Percentiles rank a stretch among this genome's conserved stretches.
These are phyloP conservation scores for Coemansia sp. DNA, from an alignment of 192 early-diverging fungal genomes.

Conservation along the genomic window DNA sequence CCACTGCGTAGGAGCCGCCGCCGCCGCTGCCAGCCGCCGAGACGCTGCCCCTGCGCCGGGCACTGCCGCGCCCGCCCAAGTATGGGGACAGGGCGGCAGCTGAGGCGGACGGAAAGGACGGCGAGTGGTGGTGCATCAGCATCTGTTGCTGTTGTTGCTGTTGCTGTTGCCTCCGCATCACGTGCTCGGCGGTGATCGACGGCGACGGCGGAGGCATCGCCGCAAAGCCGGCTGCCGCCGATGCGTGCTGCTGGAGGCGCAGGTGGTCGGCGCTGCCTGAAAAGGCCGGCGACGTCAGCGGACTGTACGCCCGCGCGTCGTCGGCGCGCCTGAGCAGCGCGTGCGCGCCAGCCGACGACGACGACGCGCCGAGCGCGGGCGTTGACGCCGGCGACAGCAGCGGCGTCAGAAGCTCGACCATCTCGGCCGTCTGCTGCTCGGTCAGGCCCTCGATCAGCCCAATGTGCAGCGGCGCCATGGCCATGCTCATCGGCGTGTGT, in stretches of 20 bases:
- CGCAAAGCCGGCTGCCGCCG: constrained; percentile 6
- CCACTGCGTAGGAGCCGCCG: not conserved
- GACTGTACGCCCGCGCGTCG: constrained; percentile 23
- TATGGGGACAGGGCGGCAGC: not conserved
- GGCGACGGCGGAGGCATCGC: constrained; percentile 47
- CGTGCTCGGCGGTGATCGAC: constrained; percentile 45
- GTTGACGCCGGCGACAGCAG: constrained; percentile 41
- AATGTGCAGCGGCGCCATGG: constrained; percentile 24
- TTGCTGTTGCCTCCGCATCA: constrained; percentile 42
- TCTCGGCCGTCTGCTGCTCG: constrained; percentile 45
- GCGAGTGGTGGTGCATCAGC: constrained; percentile 10
- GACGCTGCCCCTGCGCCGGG: constrained; percentile 6
- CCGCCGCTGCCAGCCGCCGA: not conserved
- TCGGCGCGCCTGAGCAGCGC: not conserved
- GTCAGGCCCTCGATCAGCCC: constrained; percentile 27
- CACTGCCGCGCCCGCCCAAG: constrained; percentile 1
- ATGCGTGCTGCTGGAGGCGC: no score
- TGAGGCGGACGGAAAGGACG: constrained; percentile 13
- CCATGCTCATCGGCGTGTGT: constrained; percentile 6
- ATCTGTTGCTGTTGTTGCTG: constrained; percentile 4
- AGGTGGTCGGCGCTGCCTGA: no score
- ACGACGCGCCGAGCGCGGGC: constrained; percentile 7
- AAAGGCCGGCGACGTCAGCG: constrained; percentile 45
- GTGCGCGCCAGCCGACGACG: no score
- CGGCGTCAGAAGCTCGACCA: constrained; percentile 47